These are phyloP conservation scores for Verticillium tricorpus DNA, from an alignment of 2,329 filamentous ascomycete species.

Conservation along the genomic window DNA sequence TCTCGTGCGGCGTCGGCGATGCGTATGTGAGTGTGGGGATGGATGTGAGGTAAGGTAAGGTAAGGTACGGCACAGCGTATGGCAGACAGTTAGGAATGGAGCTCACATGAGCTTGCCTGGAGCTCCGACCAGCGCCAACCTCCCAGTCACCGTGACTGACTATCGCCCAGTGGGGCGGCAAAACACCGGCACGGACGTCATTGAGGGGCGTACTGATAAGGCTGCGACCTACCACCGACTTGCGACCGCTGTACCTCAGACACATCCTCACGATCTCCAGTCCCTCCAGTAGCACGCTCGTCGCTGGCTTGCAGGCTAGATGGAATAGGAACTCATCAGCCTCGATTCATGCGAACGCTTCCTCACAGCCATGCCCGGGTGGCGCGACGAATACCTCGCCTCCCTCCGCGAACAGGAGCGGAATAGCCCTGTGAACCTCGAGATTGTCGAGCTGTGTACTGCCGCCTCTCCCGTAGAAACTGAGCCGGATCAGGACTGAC, in stretches of 20 bases:
- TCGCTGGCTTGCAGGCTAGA: background rate
- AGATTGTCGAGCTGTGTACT: conserved; percentile 77
- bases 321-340: conserved; percentile 4
- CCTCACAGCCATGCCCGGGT: conserved; percentile 50
- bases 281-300: background rate
- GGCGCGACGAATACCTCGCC: conserved; percentile 76
- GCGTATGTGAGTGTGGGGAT: background rate
- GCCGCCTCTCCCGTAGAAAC: conserved; percentile 4
- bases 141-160: conserved; percentile 1
- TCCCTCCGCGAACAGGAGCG: conserved; percentile 69
- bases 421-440: conserved; percentile 56
- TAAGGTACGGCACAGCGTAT: background rate
- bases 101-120: conserved; percentile 3
- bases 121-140: conserved; percentile 1
- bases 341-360: background rate
- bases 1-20: background rate
- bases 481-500: background rate
- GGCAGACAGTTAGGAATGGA: background rate
- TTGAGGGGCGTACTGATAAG: background rate
- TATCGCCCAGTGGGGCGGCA: background rate
- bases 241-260: background rate
- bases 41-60: background rate
- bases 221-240: background rate
- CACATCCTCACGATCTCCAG: background rate
- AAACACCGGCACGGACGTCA: conserved; percentile 12